Conservation (phyloP, 2,329 filamentous ascomycete genomes). For the Parastagonospora nodorum region DNA sequence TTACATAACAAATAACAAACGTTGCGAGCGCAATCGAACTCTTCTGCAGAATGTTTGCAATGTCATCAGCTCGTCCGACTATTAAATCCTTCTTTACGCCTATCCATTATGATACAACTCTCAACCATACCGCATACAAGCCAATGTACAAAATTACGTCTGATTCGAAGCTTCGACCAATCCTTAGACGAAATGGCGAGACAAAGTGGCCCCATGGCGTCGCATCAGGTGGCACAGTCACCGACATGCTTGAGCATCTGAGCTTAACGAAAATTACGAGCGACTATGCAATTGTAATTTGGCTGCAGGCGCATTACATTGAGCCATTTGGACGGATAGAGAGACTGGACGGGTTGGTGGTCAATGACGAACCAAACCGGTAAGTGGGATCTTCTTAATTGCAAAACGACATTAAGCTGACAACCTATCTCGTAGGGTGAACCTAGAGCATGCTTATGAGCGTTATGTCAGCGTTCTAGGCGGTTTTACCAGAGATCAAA, state of each 20-base stretch:
- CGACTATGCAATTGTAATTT: slow-evolving; percentile 7
- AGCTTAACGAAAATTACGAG: not conserved
- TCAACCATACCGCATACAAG: not conserved
- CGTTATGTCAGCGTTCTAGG: slow-evolving; percentile 3
- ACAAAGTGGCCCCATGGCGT: slow-evolving; percentile 7
- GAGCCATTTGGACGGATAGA: slow-evolving; percentile 11
- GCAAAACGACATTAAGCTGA: not conserved
- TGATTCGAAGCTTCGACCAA: not conserved
- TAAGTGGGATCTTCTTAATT: not conserved
- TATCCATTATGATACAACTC: not conserved
- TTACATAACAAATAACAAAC: too few species aligned
- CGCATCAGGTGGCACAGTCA: slow-evolving; percentile 5
- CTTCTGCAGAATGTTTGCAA: too few species aligned
- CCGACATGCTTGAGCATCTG: slow-evolving; percentile 12
- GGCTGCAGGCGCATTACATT: slow-evolving; percentile 12
- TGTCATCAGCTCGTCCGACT: too few species aligned
- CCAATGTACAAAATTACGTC: not conserved
- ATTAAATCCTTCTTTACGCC: too few species aligned
- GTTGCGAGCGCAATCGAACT: too few species aligned
- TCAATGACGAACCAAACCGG: slow-evolving; percentile 1
- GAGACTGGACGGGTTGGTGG: slow-evolving; percentile 14
- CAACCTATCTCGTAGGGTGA: not conserved
- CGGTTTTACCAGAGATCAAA: not conserved
- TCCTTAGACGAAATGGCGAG: not conserved
- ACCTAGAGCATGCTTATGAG: slow-evolving; percentile 3